A percentile compares a stretch with the other conserved stretches of the same genome.
Evolutionary conservation across 2,329 filamentous ascomycete genomes (phyloP).

Genomic region (Tolypocladium cylindrosporum): DNA sequence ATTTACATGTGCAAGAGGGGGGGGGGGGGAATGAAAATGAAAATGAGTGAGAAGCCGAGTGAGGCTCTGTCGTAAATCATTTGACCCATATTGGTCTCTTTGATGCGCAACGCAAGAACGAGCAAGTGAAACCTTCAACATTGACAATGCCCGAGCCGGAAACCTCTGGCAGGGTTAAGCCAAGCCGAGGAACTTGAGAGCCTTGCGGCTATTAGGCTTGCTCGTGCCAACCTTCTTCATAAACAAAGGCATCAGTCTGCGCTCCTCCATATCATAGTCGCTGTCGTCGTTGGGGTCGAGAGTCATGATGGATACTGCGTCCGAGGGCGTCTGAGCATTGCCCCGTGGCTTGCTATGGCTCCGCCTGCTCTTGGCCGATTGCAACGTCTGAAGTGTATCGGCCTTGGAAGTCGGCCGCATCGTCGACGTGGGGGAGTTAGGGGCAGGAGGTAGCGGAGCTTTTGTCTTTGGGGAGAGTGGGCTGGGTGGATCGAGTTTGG

Average conservation of each 20-base stretch:
- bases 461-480: conserved; percentile 8
- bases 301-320: conserved; percentile 21
- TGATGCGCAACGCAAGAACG: neutral
- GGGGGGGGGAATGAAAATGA: neutral
- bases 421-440: conserved; percentile 3
- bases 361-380: conserved; percentile 17
- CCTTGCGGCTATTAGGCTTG: conserved; percentile 38
- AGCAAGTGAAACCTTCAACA: neutral
- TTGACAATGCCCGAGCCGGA: neutral
- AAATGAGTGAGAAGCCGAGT: neutral
- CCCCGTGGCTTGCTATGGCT: conserved; percentile 17
- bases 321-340: conserved; percentile 10
- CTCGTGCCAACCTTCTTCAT: conserved; percentile 22
- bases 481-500: conserved; percentile 12
- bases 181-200: conserved; percentile 43
- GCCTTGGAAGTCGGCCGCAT: conserved; percentile 5
- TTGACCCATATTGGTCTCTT: neutral
- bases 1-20: neutral
- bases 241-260: conserved; percentile 42
- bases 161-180: conserved; percentile 14
- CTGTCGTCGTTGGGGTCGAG: conserved; percentile 28
- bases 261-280: conserved; percentile 36
- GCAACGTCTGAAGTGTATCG: conserved; percentile 16
- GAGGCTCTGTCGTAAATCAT: conserved; percentile 2
- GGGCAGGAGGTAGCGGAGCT: neutral